Conservation (phyloP, 1,284 basidiomycete species). For the Hemileia vastatrix region DNA sequence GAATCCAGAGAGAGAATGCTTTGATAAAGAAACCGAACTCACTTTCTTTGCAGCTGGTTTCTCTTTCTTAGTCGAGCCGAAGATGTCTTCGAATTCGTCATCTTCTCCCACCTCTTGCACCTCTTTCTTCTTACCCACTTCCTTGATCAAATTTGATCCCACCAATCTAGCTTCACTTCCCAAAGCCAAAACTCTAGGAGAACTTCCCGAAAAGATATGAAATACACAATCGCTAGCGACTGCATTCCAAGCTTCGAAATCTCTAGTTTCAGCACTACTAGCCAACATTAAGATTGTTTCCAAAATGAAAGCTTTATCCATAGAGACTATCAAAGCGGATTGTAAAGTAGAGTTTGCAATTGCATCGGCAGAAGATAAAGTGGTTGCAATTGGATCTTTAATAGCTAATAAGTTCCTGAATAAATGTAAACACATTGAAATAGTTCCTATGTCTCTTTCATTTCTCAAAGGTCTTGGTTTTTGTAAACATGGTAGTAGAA, state of each 20-base stretch:
- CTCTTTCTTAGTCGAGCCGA: not conserved
- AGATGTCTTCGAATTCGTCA: not conserved
- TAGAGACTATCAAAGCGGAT: slow-evolving; percentile 33
- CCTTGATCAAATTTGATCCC: not conserved
- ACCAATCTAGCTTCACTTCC: not conserved
- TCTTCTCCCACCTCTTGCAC: no score
- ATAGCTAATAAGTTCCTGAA: slow-evolving; percentile 43
- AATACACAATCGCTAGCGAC: slow-evolving; percentile 40
- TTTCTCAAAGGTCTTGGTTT: slow-evolving; percentile 35
- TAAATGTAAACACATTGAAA: slow-evolving; percentile 41
- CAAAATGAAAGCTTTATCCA: slow-evolving; percentile 35
- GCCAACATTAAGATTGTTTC: slow-evolving; percentile 40
- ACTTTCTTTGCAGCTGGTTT: not conserved
- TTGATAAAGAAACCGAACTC: not conserved
- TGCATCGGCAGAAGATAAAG: slow-evolving; percentile 30
- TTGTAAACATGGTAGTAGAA: slow-evolving; percentile 37
- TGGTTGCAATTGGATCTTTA: slow-evolving; percentile 35
- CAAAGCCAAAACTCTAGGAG: not conserved
- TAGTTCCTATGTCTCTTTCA: slow-evolving; percentile 36
- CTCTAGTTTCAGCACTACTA: slow-evolving; percentile 35
- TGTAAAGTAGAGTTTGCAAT: slow-evolving; percentile 38
- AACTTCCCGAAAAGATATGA: slow-evolving; percentile 35
- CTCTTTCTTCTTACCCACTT: not conserved
- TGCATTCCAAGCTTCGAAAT: slow-evolving; percentile 37
- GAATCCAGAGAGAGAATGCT: no score